Base-by-base conservation (phyloP, 2,329 filamentous ascomycete genomes). In the Aciculosporium take region DNA sequence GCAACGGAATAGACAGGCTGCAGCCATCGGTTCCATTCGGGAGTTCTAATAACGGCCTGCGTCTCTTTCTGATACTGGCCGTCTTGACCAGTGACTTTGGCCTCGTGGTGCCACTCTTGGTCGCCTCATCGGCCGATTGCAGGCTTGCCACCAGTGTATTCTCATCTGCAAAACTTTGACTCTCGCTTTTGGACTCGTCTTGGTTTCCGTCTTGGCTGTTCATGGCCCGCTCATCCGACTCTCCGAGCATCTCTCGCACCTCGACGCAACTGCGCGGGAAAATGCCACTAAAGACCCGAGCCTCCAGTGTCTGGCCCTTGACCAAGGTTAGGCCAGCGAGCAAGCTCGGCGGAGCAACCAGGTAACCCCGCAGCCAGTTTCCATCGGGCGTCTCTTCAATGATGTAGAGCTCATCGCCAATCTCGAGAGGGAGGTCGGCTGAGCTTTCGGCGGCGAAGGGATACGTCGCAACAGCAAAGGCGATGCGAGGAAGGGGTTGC, bases 361-460 rank as follows among this genome's bases (percentile, higher is more conserved):
- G 73, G 63, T 98, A 98, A 45, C 91, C 91, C 41, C 91, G 81
- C 62, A 89, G 83, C 93, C 91, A 98, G 59, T 85, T 76, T 54
- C 83, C 84, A 63, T 94, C 78, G 18, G 86, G 82, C 30, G 89
- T 93, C 64, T 96, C 86, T 64, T 96, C 89, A 57, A 98, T 95
- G 51, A 98, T 93, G 66, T 98, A 98, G 49, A 98, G 71, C 65
- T 98, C 91, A 72, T 98, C 91, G 60, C 91, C 91, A 49, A 98
- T 85, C 63, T 98, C 88, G 59, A 98, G 81, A 8, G 93, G 91
- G 17, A 98, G 79, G 63, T 98, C 91, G 59, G 87, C 84, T 41
- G 87, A 78, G 49, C 81, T 81, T 45, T 84, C 81, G 46, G 91
- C 84, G 53, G 83, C 74, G 66, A 98, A 98, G 29, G 91, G 91